Evolutionary conservation across 306 rosid species (phyloP).

Genomic region (Ormosia emarginata): DNA sequence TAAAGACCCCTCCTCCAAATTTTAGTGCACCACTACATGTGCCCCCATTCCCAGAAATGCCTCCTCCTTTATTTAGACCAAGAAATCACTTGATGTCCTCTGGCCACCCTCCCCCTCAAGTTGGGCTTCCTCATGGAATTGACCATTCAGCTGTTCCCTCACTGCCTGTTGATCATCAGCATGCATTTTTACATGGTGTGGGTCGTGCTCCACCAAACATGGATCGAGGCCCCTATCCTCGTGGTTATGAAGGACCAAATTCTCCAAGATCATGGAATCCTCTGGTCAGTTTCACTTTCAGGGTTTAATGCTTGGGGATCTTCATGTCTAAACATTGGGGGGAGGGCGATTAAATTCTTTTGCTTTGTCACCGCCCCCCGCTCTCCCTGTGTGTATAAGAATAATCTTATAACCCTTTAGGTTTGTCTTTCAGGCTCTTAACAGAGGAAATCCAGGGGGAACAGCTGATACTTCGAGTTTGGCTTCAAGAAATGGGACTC

Average conservation of each 20-base stretch:
- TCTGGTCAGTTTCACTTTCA: slow-evolving; percentile 39
- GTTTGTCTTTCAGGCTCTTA: slow-evolving; percentile 49
- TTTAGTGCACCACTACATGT: slow-evolving; percentile 48
- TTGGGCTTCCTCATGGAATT: slow-evolving; percentile 60
- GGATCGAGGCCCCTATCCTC: slow-evolving; percentile 67
- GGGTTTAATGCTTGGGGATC: slow-evolving; percentile 3
- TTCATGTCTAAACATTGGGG: not conserved
- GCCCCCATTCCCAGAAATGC: slow-evolving; percentile 65
- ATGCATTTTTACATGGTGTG: slow-evolving; percentile 48
- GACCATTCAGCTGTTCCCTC: slow-evolving; percentile 57
- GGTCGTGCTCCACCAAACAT: slow-evolving; percentile 56
- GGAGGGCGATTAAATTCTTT: not conserved
- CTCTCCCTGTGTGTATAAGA: not conserved
- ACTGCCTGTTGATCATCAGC: slow-evolving; percentile 55
- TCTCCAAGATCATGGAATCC: slow-evolving; percentile 81
- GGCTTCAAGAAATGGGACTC: slow-evolving; percentile 51
- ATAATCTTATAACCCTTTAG: not conserved
- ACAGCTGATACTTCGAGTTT: slow-evolving; percentile 46
- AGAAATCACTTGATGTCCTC: slow-evolving; percentile 63
- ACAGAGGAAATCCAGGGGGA: slow-evolving; percentile 54
- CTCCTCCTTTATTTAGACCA: slow-evolving; percentile 67
- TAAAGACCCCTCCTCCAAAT: slow-evolving; percentile 59
- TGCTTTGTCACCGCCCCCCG: not conserved
- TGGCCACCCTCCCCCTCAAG: slow-evolving; percentile 57
- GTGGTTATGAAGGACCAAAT: slow-evolving; percentile 61